Percentiles rank a stretch among this genome's conserved stretches.
Evolutionary conservation across 2,329 filamentous ascomycete species (phyloP).

Genomic region (Trichoderma oligosporum): DNA sequence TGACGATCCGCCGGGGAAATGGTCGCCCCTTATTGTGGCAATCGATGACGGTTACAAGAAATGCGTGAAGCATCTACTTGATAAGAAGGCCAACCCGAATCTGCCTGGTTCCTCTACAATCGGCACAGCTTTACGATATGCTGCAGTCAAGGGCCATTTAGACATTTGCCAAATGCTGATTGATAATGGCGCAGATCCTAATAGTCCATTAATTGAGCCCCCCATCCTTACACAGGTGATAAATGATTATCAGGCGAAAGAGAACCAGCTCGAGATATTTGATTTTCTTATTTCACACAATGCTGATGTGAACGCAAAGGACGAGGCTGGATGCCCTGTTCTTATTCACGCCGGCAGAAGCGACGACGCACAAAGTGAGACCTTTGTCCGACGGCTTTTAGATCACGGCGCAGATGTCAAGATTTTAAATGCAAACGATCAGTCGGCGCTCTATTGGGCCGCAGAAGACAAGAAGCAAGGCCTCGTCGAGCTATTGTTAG

Average conservation of each 20-base stretch:
- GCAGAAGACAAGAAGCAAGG: background rate
- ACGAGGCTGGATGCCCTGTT: conserved; percentile 1
- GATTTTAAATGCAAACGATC: background rate
- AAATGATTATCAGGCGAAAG: background rate
- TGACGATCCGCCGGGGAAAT: background rate
- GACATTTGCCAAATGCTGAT: conserved; percentile 18
- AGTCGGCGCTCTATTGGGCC: conserved; percentile 3
- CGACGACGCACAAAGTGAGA: background rate
- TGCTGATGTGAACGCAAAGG: conserved; percentile 16
- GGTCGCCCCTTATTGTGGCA: conserved; percentile 18
- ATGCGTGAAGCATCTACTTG: conserved; percentile 20
- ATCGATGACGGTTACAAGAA: conserved; percentile 18
- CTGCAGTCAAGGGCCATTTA: conserved; percentile 15
- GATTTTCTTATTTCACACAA: conserved; percentile 17
- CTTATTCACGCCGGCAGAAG: conserved; percentile 1
- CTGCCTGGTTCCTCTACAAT: background rate
- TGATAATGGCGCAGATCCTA: conserved; percentile 24
- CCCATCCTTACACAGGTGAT: conserved; percentile 17
- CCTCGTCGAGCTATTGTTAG: conserved; percentile 20
- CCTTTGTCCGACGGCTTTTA: conserved; percentile 3
- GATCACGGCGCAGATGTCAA: conserved; percentile 20
- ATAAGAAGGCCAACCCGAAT: conserved; percentile 16
- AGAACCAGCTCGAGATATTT: conserved; percentile 14
- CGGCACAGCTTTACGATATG: conserved; percentile 15
- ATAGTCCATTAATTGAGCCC: conserved; percentile 14